Conservation (phyloP, 2,329 filamentous ascomycete species). For the Lasiodiplodia gonubiensis region DNA sequence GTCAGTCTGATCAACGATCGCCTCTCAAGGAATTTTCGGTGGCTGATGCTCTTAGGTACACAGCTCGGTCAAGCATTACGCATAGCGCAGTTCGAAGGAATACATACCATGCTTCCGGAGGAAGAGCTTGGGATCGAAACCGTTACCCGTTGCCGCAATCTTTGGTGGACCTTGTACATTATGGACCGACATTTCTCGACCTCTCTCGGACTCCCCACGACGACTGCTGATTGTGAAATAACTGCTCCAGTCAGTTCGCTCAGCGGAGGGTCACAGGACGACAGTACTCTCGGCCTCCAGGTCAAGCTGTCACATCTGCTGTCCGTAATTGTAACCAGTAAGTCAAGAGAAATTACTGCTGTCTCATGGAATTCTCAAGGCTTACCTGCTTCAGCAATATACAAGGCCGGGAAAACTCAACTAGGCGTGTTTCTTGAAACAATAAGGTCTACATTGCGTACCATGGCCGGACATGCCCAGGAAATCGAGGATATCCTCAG, state of each 20-base stretch:
- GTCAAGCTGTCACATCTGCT: constrained; percentile 5
- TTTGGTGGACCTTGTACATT: constrained; percentile 5
- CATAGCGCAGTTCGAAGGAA: constrained; percentile 6
- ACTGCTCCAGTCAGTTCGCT: background rate
- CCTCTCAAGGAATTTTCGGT: background rate
- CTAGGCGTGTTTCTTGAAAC: constrained; percentile 1
- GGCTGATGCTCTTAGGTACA: background rate
- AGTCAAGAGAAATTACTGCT: background rate
- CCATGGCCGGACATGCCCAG: constrained; percentile 3
- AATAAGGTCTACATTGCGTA: background rate
- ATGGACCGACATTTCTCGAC: constrained; percentile 7
- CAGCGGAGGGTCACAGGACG: background rate
- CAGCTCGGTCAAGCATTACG: constrained; percentile 1
- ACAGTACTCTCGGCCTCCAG: background rate
- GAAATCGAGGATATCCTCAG: background rate
- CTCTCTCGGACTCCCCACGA: background rate
- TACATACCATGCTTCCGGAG: constrained; percentile 3
- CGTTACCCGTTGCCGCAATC: background rate
- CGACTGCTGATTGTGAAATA: background rate
- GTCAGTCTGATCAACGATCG: background rate
- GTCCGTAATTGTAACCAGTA: background rate
- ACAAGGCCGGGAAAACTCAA: constrained; percentile 4
- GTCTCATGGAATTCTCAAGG: no score
- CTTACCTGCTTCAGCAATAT: background rate
- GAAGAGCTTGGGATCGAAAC: background rate